phyloP scores from a whole-genome alignment of 2,329 filamentous ascomycete genomes.

The Ophiostoma ulmi region DNA sequence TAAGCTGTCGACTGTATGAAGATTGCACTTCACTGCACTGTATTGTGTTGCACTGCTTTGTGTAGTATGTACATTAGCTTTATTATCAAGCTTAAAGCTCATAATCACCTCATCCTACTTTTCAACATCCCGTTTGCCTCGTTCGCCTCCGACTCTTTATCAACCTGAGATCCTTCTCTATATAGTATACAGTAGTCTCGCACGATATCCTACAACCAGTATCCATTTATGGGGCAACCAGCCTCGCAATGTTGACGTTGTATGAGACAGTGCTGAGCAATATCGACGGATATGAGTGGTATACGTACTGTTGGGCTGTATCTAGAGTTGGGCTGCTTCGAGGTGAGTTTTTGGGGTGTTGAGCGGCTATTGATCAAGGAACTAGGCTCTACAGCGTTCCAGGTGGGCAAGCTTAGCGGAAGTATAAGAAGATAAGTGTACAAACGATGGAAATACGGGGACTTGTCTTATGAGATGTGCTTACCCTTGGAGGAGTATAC shows the following conservation, averaged over 20 bases:
- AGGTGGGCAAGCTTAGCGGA: neutral
- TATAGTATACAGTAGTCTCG: neutral
- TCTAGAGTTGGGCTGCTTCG: neutral
- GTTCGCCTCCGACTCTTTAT: no score
- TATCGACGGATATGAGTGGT: neutral
- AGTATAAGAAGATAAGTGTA: constrained; percentile 3
- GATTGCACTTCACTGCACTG: no score
- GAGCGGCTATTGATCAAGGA: neutral
- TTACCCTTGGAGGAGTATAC: no score
- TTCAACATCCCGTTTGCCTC: no score
- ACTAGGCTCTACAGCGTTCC: neutral
- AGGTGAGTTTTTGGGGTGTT: neutral
- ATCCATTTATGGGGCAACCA: neutral
- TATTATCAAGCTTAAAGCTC: no score
- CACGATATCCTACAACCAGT: neutral
- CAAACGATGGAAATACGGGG: neutral
- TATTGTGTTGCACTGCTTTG: no score
- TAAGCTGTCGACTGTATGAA: no score
- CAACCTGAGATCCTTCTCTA: no score
- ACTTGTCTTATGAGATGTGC: neutral
- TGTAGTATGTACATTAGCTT: no score
- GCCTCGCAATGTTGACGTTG: neutral
- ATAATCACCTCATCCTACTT: no score
- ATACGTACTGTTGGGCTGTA: no score
- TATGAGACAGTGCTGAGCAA: neutral